Evolutionary conservation across 2,329 filamentous ascomycete genomes (phyloP), one percentile per base, ranked within the genome.

Genomic region (Colletotrichum lupini): DNA sequence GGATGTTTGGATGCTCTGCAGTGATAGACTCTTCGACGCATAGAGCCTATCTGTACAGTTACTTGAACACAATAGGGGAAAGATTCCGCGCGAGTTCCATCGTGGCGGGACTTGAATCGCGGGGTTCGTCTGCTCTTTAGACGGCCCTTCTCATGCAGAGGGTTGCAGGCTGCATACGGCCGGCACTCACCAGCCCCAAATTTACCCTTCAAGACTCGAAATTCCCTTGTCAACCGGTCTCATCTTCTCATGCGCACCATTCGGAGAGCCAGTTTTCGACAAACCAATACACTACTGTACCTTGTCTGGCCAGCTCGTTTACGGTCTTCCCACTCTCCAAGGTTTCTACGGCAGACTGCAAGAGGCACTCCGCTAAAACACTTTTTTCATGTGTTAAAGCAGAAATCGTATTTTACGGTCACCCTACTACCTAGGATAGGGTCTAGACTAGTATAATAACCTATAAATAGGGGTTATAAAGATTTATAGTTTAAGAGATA

Each of bases 111-210:
- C 37, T 19, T 42, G 12, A 6, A 56, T 56, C 32, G 32, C 35
- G n/a, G 58, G 57, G 57, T 46, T 28, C 46, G n/a, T 42, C 22
- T 32, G 35, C n/a, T 49, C 26, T 52, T 53, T 9, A 28, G 24
- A 24, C 49, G 24, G 37, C 9, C 7, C 14, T 30, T 19, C 32
- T 19, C 68, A 35, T 60, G 14, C 19, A 64, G 49, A 61, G 57
- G 67, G 63, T 37, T 49, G 68, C 49, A 35, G 32, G 49, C 57
- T 72, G 35, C 68, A 72, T 58, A 49, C 68, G 57, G 63, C 42
- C 42, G 7, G 42, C 63, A 68, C 63, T 61, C 35, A 22, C n/a
- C 5, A 67, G 26, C 32, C 68, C 56, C 68, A 35, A 56, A 24
- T 67, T 28, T 61, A 9, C 7, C n/a, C 16, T 22, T 12, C 55